phyloP scores from a whole-genome alignment of 2,329 filamentous ascomycete genomes.

The Zymoseptoria crescenta region DNA sequence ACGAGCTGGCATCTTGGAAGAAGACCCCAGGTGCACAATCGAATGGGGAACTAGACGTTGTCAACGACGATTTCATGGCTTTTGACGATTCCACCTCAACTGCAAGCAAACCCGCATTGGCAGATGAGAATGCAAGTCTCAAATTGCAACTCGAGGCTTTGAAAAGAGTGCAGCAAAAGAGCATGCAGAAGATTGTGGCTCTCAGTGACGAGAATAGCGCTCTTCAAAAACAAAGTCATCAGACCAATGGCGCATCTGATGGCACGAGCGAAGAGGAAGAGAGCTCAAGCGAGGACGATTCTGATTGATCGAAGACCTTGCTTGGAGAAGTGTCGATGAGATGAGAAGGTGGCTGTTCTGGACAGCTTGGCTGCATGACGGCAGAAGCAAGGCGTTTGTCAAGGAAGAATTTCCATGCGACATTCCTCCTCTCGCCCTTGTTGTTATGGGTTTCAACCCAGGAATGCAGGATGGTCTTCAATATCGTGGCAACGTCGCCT shows the following conservation, averaged over 20 bases:
- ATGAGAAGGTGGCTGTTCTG: neutral
- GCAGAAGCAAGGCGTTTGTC: neutral
- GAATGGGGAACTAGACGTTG: conserved; percentile 3
- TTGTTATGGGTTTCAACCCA: conserved; percentile 24
- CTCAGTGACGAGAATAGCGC: conserved; percentile 36
- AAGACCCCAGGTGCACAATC: conserved; percentile 14
- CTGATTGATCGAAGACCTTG: neutral
- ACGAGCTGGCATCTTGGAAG: conserved; percentile 31
- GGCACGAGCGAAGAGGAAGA: conserved; percentile 2
- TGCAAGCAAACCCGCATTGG: conserved; percentile 7
- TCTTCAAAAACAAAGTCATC: conserved; percentile 27
- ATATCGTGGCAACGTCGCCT: neutral
- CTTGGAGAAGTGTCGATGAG: neutral
- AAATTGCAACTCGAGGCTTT: conserved; percentile 36
- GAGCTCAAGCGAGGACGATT: conserved; percentile 5
- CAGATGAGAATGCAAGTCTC: conserved; percentile 25
- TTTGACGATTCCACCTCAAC: conserved; percentile 20
- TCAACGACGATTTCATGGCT: conserved; percentile 33
- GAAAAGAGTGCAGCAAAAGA: conserved; percentile 39
- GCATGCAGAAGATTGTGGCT: conserved; percentile 38
- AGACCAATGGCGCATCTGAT: conserved; percentile 7
- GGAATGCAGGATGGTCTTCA: conserved; percentile 20
- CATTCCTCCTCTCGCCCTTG: conserved; percentile 22
- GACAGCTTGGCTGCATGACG: neutral
- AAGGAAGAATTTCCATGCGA: neutral